A percentile compares a stretch with the other conserved stretches of the same genome.
Evolutionary conservation across 1,139 yeast species (phyloP).

Genomic region (Scheffersomyces stambukii): DNA sequence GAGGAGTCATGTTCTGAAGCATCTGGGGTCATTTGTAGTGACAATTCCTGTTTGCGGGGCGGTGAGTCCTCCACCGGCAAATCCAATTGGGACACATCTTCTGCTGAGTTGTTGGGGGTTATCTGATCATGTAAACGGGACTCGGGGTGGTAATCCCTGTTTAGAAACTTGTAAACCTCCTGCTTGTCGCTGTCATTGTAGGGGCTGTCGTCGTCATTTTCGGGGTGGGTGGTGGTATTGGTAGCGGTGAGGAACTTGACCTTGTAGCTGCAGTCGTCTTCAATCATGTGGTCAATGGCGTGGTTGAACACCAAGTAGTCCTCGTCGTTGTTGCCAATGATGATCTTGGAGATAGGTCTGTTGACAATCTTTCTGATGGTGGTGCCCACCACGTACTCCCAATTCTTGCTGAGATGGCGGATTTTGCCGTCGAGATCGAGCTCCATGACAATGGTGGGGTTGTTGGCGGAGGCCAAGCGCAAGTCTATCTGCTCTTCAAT

Average conservation of each 20-base stretch:
- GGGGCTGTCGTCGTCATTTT: background rate
- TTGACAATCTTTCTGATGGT: constrained; percentile 49
- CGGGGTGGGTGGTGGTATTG: constrained; percentile 20
- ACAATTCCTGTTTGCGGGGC: constrained; percentile 2
- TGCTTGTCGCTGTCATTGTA: constrained; percentile 3
- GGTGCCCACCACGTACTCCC: constrained; percentile 77
- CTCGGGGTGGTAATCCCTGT: constrained; percentile 7
- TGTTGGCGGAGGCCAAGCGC: constrained; percentile 56
- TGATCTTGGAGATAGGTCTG: constrained; percentile 58
- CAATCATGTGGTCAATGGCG: constrained; percentile 68
- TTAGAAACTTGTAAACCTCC: too few species aligned
- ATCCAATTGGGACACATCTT: constrained; percentile 5
- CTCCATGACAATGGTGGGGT: constrained; percentile 84
- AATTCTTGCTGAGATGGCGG: constrained; percentile 67
- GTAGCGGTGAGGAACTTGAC: constrained; percentile 67
- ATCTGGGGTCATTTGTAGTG: constrained; percentile 9
- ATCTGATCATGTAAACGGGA: constrained; percentile 12
- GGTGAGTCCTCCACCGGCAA: constrained; percentile 7
- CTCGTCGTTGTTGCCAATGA: constrained; percentile 58
- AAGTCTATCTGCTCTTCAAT: constrained; percentile 47
- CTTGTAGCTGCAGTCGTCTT: constrained; percentile 73
- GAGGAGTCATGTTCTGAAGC: constrained; percentile 10
- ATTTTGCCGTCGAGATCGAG: constrained; percentile 75
- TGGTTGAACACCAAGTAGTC: constrained; percentile 67
- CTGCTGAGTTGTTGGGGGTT: constrained; percentile 26